Evolutionary conservation across 257 asterid species (phyloP), one percentile per base, ranked within the genome.

Genomic region (Nicotiana attenuata): DNA sequence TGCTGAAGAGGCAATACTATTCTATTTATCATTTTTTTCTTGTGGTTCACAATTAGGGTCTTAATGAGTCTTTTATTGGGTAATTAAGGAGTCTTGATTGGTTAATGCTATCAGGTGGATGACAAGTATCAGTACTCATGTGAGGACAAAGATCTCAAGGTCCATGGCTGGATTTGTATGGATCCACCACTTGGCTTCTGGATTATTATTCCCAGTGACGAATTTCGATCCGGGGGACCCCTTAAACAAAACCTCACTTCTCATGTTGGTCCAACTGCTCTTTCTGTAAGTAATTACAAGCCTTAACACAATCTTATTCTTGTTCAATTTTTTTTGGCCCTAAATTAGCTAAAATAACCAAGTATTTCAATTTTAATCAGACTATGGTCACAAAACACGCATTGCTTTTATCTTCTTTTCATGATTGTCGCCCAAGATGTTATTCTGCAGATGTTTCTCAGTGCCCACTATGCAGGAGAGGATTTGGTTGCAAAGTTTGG

Each of bases 141-240:
- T 17, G 92, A 94, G 78, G 89, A 94, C 89, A 90, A 91, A 81
- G 94, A 92, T 47, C 83, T 87, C 50, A 85, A 82, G 69, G 97
- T 92, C 60, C 98, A 94, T 53, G 97, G 98, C 65, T 94, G 98
- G 97, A 90, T 94, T 83, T 88, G 94, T 82, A 83, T 82, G 41
- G 90, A 92, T 55, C 97, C 97, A 20, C 94, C 92, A 0, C 92
- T 94, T 20, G 98, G 97, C 9, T 94, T 94, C 84, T 94, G 98
- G 98, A 90, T 81, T 73, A 94, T 94, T 55, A 89, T 92, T 4
- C 97, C 98, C 5, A 89, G 94, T 84, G 88, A 84, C 80, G 98
- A 94, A 88, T 94, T 92, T 80, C 90, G 95, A 38, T 85, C 88
- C 16, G 96, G 98, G 3, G 97, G 97, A 84, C 98, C 97, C 61